Base-by-base conservation (phyloP, 805 yeast genomes). In the Candida hungchunana region DNA sequence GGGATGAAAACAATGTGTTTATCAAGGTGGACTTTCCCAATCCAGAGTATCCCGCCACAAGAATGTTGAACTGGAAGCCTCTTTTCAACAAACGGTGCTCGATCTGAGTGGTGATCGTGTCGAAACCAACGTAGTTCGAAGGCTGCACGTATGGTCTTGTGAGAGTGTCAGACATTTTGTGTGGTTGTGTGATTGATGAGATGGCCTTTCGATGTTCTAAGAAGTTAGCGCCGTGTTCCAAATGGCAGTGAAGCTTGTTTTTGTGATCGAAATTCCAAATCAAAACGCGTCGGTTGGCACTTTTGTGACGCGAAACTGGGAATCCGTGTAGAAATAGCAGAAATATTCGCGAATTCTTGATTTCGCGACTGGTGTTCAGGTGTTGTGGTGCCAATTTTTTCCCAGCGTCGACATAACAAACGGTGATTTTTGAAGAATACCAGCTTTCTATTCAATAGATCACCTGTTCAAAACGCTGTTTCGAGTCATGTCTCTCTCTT, bases 1-100 rank as follows among this genome's bases (percentile, higher is more conserved):
- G 87, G 8, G 95, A 73, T 9, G 95, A 78, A 58, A 93, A 93
- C 45, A 93, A 68, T 7, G 97, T 86, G 66, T 93, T 93, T 47
- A 93, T 73, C 48, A 93, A 63, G 0, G 98, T 93, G 36, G 95
- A 77, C 63, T 93, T 93, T 40, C 98, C 98, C 50, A 93, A 73
- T 2, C 98, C 98, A 8, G 95, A 82, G 53, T 78, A 79, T 34
- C 94, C 98, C 31, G 90, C 97, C 32, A 85, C 82, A 93, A 93
- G 88, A 32, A 93, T 65, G 58, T 93, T 93, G 64, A 93, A 83
- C 58, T 87, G 90, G 64, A 93, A 93, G 4, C 98, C 98, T 51
- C 89, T 74, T 62, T 87, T 89, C 61, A 93, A 70, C 51, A 93
- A 68, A 50, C 96, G 77, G 60, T 82, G 87, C 63, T 93, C 97